Percentiles rank a stretch among this genome's conserved stretches.
Conservation (phyloP, 768 basidiomycete genomes). For the Tubosaeta brunneosetosa region DNA sequence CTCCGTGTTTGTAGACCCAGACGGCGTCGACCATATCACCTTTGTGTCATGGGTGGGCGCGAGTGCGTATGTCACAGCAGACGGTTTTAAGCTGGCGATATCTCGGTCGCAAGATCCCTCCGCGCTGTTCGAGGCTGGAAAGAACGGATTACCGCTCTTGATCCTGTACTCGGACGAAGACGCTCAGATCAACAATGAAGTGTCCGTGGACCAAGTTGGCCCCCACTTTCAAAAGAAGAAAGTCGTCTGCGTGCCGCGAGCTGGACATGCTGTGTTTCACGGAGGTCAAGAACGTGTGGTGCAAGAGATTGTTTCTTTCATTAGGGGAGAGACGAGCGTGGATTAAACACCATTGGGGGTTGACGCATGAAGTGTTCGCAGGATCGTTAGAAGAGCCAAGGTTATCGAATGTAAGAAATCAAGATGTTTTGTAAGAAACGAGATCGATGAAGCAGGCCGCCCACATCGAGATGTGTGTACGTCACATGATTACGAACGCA, state of each 20-base stretch:
- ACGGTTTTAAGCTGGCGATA: neutral
- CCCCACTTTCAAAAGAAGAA: neutral
- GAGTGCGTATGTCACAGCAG: neutral
- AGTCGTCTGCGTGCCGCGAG: neutral
- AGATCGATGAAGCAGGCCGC: too few relatives aligned
- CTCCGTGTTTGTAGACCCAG: slow-evolving; percentile 2
- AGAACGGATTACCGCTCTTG: neutral
- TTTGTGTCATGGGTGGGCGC: slow-evolving; percentile 5
- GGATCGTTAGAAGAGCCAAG: neutral
- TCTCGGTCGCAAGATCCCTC: neutral
- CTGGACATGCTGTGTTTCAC: slow-evolving; percentile 1
- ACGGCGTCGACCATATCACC: slow-evolving; percentile 4
- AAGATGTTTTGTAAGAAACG: too few relatives aligned
- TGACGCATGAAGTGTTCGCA: neutral
- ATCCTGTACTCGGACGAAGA: neutral
- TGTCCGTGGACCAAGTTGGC: neutral
- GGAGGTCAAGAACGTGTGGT: slow-evolving; percentile 1
- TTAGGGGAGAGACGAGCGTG: neutral
- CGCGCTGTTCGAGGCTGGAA: slow-evolving; percentile 1
- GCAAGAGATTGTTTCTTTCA: slow-evolving; percentile 3
- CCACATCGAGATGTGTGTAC: too few relatives aligned
- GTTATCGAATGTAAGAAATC: neutral
- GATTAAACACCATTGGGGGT: neutral
- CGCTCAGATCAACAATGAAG: slow-evolving; percentile 2
- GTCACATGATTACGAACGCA: too few relatives aligned